phyloP scores from a whole-genome alignment of 2,329 filamentous ascomycete species.

The Reticulascus tulasneorum region DNA sequence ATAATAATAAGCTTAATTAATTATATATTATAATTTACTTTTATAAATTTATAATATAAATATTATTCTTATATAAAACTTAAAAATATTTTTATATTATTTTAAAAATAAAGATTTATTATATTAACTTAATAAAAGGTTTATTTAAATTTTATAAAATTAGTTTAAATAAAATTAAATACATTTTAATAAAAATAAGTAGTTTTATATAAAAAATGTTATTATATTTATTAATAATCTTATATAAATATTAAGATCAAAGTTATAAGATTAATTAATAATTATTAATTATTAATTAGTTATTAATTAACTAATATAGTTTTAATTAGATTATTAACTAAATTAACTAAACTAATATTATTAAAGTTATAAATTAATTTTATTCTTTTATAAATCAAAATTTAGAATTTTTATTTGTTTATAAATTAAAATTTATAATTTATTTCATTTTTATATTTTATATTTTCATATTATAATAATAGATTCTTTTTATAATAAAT shows the following conservation, averaged over 20 bases:
- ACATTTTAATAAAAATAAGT: not conserved
- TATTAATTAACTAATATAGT: not conserved
- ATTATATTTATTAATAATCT: not conserved
- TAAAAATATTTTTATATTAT: not conserved
- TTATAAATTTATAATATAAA: not conserved
- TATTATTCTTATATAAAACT: not conserved
- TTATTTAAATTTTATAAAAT: not conserved
- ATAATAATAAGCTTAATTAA: not conserved
- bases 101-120: not conserved
- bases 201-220: not conserved
- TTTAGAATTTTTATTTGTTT: not conserved
- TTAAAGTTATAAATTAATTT: not conserved
- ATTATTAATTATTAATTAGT: not conserved
- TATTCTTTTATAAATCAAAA: not conserved
- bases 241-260: not conserved
- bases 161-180: not conserved
- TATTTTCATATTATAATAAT: not conserved
- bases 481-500: no score
- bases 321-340: not conserved
- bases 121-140: not conserved
- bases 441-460: conserved; percentile 1
- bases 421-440: not conserved
- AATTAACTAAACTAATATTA: not conserved
- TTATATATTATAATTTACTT: not conserved
- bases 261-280: not conserved